Evolutionary conservation across 2,329 filamentous ascomycete genomes (phyloP).

Genomic region (Didymella sp.): DNA sequence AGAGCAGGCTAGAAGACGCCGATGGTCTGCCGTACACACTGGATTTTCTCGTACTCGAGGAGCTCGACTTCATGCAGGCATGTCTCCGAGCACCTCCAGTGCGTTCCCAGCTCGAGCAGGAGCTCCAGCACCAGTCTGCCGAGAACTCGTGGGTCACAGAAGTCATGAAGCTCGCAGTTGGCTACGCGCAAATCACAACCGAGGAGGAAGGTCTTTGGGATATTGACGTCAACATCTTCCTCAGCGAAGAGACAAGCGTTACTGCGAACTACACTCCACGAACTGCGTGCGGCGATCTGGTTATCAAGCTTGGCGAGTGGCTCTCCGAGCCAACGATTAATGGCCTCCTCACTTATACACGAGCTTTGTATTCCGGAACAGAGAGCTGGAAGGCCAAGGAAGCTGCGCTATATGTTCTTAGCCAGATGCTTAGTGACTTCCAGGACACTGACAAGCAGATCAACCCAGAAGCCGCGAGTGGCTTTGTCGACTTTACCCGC

Average conservation of each 20-base stretch:
- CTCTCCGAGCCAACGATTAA: constrained; percentile 77
- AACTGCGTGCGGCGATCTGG: constrained; percentile 87
- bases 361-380: constrained; percentile 69
- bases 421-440: constrained; percentile 83
- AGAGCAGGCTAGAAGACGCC: constrained; percentile 86
- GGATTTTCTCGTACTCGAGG: constrained; percentile 91
- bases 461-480: constrained; percentile 70
- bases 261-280: constrained; percentile 96
- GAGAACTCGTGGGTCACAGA: constrained; percentile 78
- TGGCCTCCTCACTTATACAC: constrained; percentile 78
- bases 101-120: constrained; percentile 83
- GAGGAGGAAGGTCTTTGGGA: constrained; percentile 97
- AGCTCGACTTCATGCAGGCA: constrained; percentile 92
- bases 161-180: constrained; percentile 82
- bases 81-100: constrained; percentile 88
- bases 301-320: constrained; percentile 94
- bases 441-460: constrained; percentile 77
- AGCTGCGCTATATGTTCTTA: constrained; percentile 82
- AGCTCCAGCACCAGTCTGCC: constrained; percentile 68
- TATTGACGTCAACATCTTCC: constrained; percentile 92
- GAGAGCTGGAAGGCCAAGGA: constrained; percentile 73
- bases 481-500: constrained; percentile 81
- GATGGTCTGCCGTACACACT: constrained; percentile 93
- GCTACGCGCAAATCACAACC: constrained; percentile 86
- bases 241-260: constrained; percentile 93